A percentile compares a stretch with the other conserved stretches of the same genome.
Conservation (phyloP, 768 basidiomycete species). For the Russula ochroleuca region DNA sequence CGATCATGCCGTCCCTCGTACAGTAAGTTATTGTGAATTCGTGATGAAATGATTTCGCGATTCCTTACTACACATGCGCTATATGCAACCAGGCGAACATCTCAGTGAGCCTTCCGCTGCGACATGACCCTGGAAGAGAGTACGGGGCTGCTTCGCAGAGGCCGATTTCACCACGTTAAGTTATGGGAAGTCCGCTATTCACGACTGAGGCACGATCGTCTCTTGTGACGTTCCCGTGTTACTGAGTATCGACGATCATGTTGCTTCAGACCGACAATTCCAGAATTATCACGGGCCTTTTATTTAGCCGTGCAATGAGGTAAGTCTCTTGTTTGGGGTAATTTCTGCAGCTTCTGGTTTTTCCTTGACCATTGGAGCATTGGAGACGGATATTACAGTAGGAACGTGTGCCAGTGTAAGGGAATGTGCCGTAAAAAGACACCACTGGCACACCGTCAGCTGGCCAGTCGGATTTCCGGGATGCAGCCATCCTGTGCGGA, state of each 20-base stretch:
- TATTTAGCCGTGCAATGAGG: constrained; percentile 20
- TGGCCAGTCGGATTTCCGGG: constrained; percentile 17
- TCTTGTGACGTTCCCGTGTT: constrained; percentile 16
- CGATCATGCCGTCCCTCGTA: too few species aligned
- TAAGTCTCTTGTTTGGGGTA: neutral
- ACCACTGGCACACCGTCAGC: constrained; percentile 13
- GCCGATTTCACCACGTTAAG: constrained; percentile 15
- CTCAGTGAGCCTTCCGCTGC: neutral
- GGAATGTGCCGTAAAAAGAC: neutral
- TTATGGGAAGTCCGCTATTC: constrained; percentile 4
- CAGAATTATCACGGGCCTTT: constrained; percentile 18
- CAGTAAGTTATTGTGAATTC: too few species aligned
- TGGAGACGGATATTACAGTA: constrained; percentile 17
- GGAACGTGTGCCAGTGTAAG: constrained; percentile 20
- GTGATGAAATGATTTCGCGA: neutral
- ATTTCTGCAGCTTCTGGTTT: neutral
- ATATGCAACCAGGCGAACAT: constrained; percentile 8
- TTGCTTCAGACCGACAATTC: constrained; percentile 2
- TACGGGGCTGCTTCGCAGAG: neutral
- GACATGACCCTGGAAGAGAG: neutral
- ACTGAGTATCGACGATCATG: constrained; percentile 10
- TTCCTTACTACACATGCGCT: neutral
- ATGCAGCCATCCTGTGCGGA: constrained; percentile 6
- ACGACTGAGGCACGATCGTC: constrained; percentile 8
- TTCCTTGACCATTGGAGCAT: constrained; percentile 2